A percentile compares a stretch with the other conserved stretches of the same genome.
These are phyloP conservation scores for Litchi chinensis DNA, from an alignment of 345 rosid genomes.

Conservation along the genomic window DNA sequence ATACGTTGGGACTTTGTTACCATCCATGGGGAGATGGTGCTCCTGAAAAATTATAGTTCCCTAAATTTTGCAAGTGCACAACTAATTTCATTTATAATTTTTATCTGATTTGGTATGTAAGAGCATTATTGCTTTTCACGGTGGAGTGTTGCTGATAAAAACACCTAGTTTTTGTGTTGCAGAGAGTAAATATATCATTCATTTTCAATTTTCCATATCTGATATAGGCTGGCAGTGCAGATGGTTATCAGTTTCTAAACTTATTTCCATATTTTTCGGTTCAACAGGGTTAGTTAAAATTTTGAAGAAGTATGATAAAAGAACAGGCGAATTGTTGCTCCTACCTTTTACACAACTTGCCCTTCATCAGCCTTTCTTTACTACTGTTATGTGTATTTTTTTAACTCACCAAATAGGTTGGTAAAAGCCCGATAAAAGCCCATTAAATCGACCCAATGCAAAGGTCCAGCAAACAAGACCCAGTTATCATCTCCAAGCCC, in stretches of 20 bases:
- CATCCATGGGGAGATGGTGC: slow-evolving; percentile 97
- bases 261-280: slow-evolving; percentile 4
- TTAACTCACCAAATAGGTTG: no score
- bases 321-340: slow-evolving; percentile 79
- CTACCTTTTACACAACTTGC: slow-evolving; percentile 82
- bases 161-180: background rate
- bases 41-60: slow-evolving; percentile 87
- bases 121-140: slow-evolving; percentile 10
- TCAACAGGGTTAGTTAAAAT: slow-evolving; percentile 76
- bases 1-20: slow-evolving; percentile 86
- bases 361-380: slow-evolving; percentile 82
- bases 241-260: slow-evolving; percentile 20
- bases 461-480: no score
- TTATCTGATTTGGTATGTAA: background rate
- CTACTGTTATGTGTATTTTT: no score
- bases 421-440: no score
- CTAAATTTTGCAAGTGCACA: slow-evolving; percentile 81
- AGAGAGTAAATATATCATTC: background rate
- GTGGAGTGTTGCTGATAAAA: slow-evolving; percentile 11
- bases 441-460: no score
- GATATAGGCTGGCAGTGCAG: background rate
- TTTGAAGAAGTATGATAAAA: slow-evolving; percentile 85
- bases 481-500: no score
- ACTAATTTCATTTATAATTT: slow-evolving; percentile 6
- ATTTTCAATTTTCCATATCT: background rate